phyloP scores from a whole-genome alignment of 2,329 filamentous ascomycete species.

The Fusarium chaquense region DNA sequence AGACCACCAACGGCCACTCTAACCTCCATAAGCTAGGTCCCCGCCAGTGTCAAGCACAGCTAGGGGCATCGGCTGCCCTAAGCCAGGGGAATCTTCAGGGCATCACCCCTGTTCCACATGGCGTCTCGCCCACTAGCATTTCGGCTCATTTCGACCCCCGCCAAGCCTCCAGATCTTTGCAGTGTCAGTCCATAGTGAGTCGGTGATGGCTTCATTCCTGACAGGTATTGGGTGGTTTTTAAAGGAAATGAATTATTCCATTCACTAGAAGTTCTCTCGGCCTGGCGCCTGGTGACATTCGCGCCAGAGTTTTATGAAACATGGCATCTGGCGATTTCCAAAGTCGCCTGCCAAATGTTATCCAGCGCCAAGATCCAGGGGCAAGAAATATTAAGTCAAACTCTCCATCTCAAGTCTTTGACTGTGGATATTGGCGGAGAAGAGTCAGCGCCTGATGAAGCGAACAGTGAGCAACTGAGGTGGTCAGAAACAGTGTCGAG shows the following conservation, averaged over 20 bases:
- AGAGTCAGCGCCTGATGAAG: slow-evolving; percentile 25
- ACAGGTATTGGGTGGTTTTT: slow-evolving; percentile 38
- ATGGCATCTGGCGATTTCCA: slow-evolving; percentile 11
- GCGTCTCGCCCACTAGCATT: slow-evolving; percentile 29
- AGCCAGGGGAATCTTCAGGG: slow-evolving; percentile 33
- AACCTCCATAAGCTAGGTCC: slow-evolving; percentile 29
- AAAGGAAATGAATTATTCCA: slow-evolving; percentile 11
- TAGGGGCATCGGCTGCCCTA: slow-evolving; percentile 35
- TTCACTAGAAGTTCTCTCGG: not conserved
- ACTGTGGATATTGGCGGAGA: slow-evolving; percentile 4
- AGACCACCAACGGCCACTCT: slow-evolving; percentile 23
- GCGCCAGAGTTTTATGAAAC: slow-evolving; percentile 20
- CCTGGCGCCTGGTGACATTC: not conserved
- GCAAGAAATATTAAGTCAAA: slow-evolving; percentile 16
- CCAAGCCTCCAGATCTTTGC: slow-evolving; percentile 4
- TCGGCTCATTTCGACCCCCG: slow-evolving; percentile 9
- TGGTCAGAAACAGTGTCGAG: slow-evolving; percentile 31
- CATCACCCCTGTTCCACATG: slow-evolving; percentile 39
- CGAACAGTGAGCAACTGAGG: not conserved
- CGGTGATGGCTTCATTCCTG: slow-evolving; percentile 47
- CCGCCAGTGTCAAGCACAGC: slow-evolving; percentile 27
- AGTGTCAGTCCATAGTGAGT: slow-evolving; percentile 41
- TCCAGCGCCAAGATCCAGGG: slow-evolving; percentile 23
- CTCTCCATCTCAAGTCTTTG: not conserved
- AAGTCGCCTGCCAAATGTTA: not conserved